Evolutionary conservation across 179 eudicot species (phyloP), one percentile per base, ranked within the genome.

Genomic region (Silene coronaria): DNA sequence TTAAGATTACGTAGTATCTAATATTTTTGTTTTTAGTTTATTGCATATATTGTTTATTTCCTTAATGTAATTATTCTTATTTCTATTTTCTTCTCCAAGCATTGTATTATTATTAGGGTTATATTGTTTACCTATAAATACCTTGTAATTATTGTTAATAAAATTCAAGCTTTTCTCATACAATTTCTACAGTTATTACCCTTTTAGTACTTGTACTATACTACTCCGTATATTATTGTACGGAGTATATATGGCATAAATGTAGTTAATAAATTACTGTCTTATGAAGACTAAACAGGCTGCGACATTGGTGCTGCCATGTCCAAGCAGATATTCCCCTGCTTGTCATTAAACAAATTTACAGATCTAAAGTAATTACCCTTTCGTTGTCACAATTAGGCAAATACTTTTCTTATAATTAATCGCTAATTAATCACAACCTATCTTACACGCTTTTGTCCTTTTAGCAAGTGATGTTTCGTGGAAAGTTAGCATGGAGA

Each of bases 301-400:
- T 73, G 64, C 66, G 76, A 48, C 11, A 61, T 61, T 69, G 46
- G n/a, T 10, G 51, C 75, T 75, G 65, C 67, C 14, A 45, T 74
- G 65, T 74, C 24, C 11, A 23, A 28, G 30, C 76, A 70, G 6
- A 62, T 70, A 71, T 57, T 59, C 72, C 36, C 64, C 67, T 71
- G 27, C 53, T 66, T 36, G 67, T 48, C 76, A 62, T 64, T 32
- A 26, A 63, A 38, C 68, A 34, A 51, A 65, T n/a, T 75, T 55
- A 23, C 48, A 80, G 72, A 80, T 80, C 76, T 22, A 45, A 69
- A 45, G 67, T 22, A 67, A 66, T 17, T 67, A 55, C 73, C 38
- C 45, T 55, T 38, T 72, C 30, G 1, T 57, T 19, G 14, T 23
- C 45, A 0, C 61, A 30, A 53, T 71, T 71, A 68, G 59, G 59